phyloP scores from a whole-genome alignment of 2,329 filamentous ascomycete species.

The Paraphoma chrysanthemicola region DNA sequence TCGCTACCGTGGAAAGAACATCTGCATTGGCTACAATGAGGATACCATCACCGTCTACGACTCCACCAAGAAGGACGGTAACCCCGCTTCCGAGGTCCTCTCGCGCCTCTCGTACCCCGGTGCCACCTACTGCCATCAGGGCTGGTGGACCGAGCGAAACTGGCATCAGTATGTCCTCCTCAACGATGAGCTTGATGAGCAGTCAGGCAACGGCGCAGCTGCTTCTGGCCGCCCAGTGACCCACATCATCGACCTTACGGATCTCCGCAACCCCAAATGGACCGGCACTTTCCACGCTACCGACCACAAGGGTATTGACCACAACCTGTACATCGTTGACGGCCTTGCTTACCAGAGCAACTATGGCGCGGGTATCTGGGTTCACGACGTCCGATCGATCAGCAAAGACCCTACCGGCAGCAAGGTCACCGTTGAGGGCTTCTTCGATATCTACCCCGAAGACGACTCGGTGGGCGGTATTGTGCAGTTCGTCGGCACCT shows the following conservation, averaged over 20 bases:
- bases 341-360: slow-evolving; percentile 52
- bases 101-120: slow-evolving; percentile 62
- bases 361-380: slow-evolving; percentile 49
- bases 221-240: slow-evolving; percentile 42
- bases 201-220: slow-evolving; percentile 32
- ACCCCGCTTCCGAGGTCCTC: slow-evolving; percentile 63
- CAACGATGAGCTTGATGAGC: slow-evolving; percentile 45
- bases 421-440: slow-evolving; percentile 49
- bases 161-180: slow-evolving; percentile 43
- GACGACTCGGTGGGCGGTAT: slow-evolving; percentile 47
- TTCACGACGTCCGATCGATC: slow-evolving; percentile 50
- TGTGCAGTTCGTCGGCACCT: slow-evolving; percentile 51
- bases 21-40: slow-evolving; percentile 65
- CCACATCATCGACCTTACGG: slow-evolving; percentile 43
- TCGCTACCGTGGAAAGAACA: slow-evolving; percentile 57
- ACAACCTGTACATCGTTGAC: slow-evolving; percentile 54
- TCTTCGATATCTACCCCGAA: slow-evolving; percentile 53
- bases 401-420: slow-evolving; percentile 47
- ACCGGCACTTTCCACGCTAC: slow-evolving; percentile 52
- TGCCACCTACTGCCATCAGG: slow-evolving; percentile 64
- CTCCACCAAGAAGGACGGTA: slow-evolving; percentile 60
- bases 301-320: slow-evolving; percentile 49
- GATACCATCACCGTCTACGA: slow-evolving; percentile 61
- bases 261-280: slow-evolving; percentile 45
- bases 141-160: slow-evolving; percentile 57